A percentile compares a stretch with the other conserved stretches of the same genome.
Conservation (phyloP, 169 alveolate species). For the Pseudocohnilembus persalinus region DNA sequence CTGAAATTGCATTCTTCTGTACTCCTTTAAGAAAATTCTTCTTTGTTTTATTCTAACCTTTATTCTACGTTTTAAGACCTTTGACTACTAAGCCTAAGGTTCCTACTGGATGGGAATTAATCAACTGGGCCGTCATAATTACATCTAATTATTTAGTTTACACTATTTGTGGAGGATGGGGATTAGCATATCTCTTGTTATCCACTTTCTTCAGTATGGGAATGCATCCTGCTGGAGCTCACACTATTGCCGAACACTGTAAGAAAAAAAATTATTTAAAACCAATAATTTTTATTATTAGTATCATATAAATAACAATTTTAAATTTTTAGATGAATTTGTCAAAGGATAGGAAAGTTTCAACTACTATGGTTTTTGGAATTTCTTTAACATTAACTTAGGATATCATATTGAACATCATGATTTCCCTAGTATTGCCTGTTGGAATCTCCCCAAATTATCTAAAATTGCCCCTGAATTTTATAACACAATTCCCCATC, state of each 20-base stretch:
- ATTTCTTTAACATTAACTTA: conserved; percentile 65
- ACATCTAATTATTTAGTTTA: conserved; percentile 34
- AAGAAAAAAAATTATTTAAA: neutral
- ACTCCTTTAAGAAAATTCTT: conserved; percentile 44
- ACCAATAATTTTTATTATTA: conserved; percentile 5
- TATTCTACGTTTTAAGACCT: conserved; percentile 71
- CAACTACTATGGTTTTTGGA: conserved; percentile 75
- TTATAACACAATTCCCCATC: conserved; percentile 60
- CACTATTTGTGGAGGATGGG: conserved; percentile 39
- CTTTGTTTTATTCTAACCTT: conserved; percentile 50
- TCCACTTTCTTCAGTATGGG: conserved; percentile 62
- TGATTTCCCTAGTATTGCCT: conserved; percentile 76
- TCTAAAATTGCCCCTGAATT: conserved; percentile 64
- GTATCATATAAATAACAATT: neutral
- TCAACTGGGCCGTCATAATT: conserved; percentile 50
- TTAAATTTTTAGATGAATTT: conserved; percentile 31
- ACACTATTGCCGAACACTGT: conserved; percentile 83
- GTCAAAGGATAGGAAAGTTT: conserved; percentile 71
- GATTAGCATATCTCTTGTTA: conserved; percentile 54
- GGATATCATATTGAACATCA: conserved; percentile 88
- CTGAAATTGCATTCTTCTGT: conserved; percentile 62
- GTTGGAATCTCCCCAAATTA: conserved; percentile 61
- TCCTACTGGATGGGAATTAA: conserved; percentile 40
- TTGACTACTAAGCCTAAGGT: conserved; percentile 50
- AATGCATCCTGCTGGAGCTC: conserved; percentile 76